Evolutionary conservation across 768 basidiomycete species (phyloP), one percentile per base, ranked within the genome.

Genomic region (Lentinula sp.): DNA sequence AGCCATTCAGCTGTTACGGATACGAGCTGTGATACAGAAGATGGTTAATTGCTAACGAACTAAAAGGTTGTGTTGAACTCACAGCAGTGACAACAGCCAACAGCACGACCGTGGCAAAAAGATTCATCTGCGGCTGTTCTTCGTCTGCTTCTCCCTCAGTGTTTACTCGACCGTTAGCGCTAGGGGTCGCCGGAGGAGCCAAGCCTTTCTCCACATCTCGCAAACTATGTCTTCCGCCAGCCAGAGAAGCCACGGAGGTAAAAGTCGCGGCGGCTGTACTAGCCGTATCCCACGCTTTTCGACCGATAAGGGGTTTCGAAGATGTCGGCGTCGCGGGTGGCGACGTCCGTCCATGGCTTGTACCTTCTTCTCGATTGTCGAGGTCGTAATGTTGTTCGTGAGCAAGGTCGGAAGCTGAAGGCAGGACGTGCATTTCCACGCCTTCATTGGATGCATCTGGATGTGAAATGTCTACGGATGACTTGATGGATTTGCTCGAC

Each of bases 1-100:
- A 91, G 75, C 68, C 70, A 75, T 51, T 78, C 76, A 0, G 76
- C 74, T 10, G 74, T 76, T 5, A 77, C 60, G 15, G 70, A 76
- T 1, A 77, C 75, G 15, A 74, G 35, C 76, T 78, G 54, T 5
- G n/a, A 4, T n/a, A 37, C 46, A n/a, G 37, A 10, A 35, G 2
- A 40, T 15, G 8, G 31, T 28, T 28, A 28, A 28, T 28, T 28
- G 28, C 28, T 28, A 28, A 21, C 35, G 8, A 35, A 23, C 50
- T 23, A 13, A 9, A 70, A 75, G 62, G 81, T 70, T 78, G 63
- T 61, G 81, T 78, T 32, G 77, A 71, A 1, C 82, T 82, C 39
- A 82, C 78, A 11, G 67, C 60, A 2, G 69, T 69, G 46, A 86
- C 68, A 13, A 84, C 62, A 16, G 68, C 49, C 5, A 65, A 2